Evolutionary conservation across 371 early-diverging fungal species (phyloP).

Genomic region (Lichtheimia ornata): DNA sequence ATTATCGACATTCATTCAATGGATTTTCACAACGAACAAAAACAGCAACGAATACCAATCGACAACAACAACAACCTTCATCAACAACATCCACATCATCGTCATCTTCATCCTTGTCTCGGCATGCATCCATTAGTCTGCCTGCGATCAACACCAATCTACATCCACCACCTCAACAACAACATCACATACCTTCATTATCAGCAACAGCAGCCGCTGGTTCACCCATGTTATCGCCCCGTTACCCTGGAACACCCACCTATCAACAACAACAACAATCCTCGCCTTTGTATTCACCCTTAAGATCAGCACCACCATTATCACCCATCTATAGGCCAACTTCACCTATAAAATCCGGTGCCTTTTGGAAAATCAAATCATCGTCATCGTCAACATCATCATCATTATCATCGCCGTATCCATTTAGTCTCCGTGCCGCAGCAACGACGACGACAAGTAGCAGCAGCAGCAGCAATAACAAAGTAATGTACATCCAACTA

Average conservation of each 20-base stretch:
- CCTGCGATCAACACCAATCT: conserved; percentile 20
- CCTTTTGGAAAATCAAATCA: no score
- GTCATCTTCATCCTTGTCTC: conserved; percentile 13
- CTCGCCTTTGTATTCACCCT: no score
- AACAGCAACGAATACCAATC: conserved; percentile 1
- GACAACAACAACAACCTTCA: conserved; percentile 1
- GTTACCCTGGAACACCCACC: conserved; percentile 9
- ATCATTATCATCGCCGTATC: no score
- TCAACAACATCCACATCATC: conserved; percentile 2
- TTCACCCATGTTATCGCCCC: conserved; percentile 7
- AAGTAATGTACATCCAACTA: no score
- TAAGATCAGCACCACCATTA: no score
- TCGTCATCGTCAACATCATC: no score
- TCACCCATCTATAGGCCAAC: no score
- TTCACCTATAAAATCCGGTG: no score
- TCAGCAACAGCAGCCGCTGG: no score
- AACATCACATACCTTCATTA: neutral
- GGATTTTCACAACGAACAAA: conserved; percentile 10
- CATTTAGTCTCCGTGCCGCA: no score
- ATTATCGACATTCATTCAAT: conserved; percentile 23
- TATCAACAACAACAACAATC: no score
- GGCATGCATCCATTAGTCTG: conserved; percentile 21
- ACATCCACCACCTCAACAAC: conserved; percentile 13
- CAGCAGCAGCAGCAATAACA: conserved; percentile 1
- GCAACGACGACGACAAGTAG: neutral